Base-by-base conservation (phyloP, 495 filamentous ascomycete species). In the Neurospora sp. region DNA sequence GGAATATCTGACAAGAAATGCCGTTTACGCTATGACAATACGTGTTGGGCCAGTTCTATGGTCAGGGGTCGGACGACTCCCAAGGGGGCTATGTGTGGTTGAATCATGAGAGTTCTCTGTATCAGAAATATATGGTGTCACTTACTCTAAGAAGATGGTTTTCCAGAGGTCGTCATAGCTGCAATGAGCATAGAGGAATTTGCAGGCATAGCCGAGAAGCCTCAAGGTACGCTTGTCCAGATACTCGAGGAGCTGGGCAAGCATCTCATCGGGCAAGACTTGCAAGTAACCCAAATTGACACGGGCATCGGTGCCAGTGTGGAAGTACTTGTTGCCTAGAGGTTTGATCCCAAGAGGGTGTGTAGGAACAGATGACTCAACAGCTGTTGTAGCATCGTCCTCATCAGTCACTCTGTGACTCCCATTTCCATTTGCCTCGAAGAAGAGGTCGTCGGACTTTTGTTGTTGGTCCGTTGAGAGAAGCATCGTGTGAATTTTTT, bases 151-250 rank as follows among this genome's bases (percentile, higher is more conserved):
- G 76, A 94, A 96, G 11, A 97, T 81, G 27, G 89, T 79, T 82
- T 96, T 96, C 96, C 96, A 99, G 37, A 98, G 80, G 74, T 99
- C 96, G 73, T 98, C 96, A 40, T 88, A 88, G 46, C 91, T 85
- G 54, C 91, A 91, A 80, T 94, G 96, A 9, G 94, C 96, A 85
- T 94, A 96, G 18, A 98, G 85, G 40, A 93, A 92, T 80, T 91
- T 94, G 84, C 96, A 98, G 5, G 95, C 92, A 69, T 87, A 87
- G n/a, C 94, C 93, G 35, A 98, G 79, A 5, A 84, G 79, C 71
- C 90, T 79, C 70, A 99, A 82, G 62, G 86, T 84, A 38, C 76
- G 72, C 59, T 86, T 84, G 77, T 96, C 90, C 23, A 98, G 84
- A 75, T 81, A 88, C 79, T 97, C 95, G 72, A 98, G 81, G 27